phyloP scores from a whole-genome alignment of 306 rosid genomes.

The Echinosophora koreensis region DNA sequence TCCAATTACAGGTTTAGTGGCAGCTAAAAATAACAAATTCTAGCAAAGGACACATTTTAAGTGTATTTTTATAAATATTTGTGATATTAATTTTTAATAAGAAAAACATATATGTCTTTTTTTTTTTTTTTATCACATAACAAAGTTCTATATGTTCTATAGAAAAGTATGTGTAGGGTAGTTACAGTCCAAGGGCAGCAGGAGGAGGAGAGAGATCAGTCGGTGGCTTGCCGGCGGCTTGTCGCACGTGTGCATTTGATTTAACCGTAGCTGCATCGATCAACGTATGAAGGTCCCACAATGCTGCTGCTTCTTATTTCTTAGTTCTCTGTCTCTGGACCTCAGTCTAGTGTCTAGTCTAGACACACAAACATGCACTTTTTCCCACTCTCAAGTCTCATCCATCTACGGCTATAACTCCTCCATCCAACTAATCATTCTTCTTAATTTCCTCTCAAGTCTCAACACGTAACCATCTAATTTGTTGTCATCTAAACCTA shows the following conservation, averaged over 20 bases:
- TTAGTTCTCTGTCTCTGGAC: neutral
- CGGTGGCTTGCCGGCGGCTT: constrained; percentile 48
- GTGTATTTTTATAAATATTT: too few relatives aligned
- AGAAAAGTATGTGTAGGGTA: too few relatives aligned
- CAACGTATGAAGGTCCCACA: constrained; percentile 37
- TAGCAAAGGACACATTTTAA: too few relatives aligned
- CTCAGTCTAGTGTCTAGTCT: neutral
- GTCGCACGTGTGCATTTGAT: constrained; percentile 56
- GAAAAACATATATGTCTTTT: too few relatives aligned
- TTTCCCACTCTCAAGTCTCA: constrained; percentile 10
- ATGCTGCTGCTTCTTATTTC: neutral
- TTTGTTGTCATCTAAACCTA: neutral
- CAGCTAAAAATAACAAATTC: too few relatives aligned
- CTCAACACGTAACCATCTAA: neutral
- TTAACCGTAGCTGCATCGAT: neutral
- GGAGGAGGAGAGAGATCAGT: constrained; percentile 11
- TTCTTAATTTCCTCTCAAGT: too few relatives aligned
- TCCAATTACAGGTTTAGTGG: too few relatives aligned
- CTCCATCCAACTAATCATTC: constrained; percentile 2
- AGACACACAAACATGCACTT: neutral
- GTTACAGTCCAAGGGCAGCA: too few relatives aligned
- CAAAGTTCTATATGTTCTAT: too few relatives aligned
- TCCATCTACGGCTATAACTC: constrained; percentile 37
- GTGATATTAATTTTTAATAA: too few relatives aligned
- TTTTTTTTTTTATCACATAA: too few relatives aligned